Evolutionary conservation across 2,329 filamentous ascomycete species (phyloP), one percentile per base, ranked within the genome.

Genomic region (Neopestalotiopsis rosae): DNA sequence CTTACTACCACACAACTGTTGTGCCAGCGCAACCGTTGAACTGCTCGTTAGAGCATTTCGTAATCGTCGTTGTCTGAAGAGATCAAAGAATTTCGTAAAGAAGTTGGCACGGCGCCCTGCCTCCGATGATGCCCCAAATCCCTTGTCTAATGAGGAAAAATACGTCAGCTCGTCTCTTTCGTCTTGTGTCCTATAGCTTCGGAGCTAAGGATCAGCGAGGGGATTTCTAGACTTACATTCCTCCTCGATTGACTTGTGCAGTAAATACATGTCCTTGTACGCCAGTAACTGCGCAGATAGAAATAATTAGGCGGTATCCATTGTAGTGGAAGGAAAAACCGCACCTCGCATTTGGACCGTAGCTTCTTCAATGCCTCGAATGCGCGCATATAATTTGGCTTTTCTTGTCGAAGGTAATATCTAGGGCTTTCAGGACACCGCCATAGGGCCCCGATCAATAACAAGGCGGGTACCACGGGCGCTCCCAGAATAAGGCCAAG

Each of bases 341-440:
- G 12, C 28, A 30, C 67, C 71, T 81, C 75, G 0, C 79, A 81
- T 45, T 80, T 80, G 24, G 56, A 58, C 12, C 80, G 73, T 3
- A 81, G 69, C 4, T 71, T 75, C 13, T 71, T 68, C 5, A 81
- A 71, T 7, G 78, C 75, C 1, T 70, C 64, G 10, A 75, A 77
- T 0, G 79, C 80, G 1, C 71, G 74, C 7, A 76, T 73, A 13
- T 75, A 79, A 12, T 77, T 78, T 3, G 78, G 74, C 1, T 58
- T 58, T 4, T 75, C 76, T 3, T 69, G 69, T 0, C 75, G 73
- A 76, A 81, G 76, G 38, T 80, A 78, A 66, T 79, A 81, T 0
- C 80, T 71, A 0, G 79, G 79, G 24, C 77, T 79, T 40, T 81
- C 80, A 40, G 78, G 77, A 2, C 79, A 81, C 67, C 78, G 79